Percentiles rank a stretch among this genome's conserved stretches.
phyloP scores from a whole-genome alignment of 306 rosid genomes.

The Calophaca sinica region DNA sequence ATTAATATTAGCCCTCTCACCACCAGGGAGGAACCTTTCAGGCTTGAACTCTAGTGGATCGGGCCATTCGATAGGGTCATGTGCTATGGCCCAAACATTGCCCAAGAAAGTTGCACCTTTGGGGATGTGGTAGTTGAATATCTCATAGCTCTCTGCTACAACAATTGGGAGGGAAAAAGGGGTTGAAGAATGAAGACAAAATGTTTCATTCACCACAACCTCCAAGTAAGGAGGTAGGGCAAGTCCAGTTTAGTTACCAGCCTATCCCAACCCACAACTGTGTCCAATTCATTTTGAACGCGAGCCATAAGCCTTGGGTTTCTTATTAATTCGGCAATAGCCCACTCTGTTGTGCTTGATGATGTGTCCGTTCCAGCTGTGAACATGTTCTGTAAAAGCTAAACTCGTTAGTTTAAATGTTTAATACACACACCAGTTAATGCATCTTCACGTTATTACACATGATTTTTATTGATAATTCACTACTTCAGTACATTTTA shows the following conservation, averaged over 20 bases:
- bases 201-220: constrained; percentile 81
- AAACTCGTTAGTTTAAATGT: not conserved
- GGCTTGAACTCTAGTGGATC: constrained; percentile 73
- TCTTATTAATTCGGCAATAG: constrained; percentile 65
- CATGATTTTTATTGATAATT: too few species aligned
- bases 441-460: too few species aligned
- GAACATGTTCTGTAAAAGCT: not conserved
- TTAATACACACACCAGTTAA: too few species aligned
- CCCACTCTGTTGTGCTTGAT: constrained; percentile 88
- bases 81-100: constrained; percentile 81
- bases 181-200: constrained; percentile 89
- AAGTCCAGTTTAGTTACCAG: constrained; percentile 64
- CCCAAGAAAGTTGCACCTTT: constrained; percentile 80
- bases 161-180: constrained; percentile 83
- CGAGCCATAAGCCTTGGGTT: constrained; percentile 56
- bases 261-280: constrained; percentile 63
- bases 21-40: constrained; percentile 68
- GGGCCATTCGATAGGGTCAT: constrained; percentile 69
- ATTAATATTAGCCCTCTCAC: constrained; percentile 67
- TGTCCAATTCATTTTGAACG: constrained; percentile 68
- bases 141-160: constrained; percentile 60
- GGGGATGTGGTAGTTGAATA: constrained; percentile 67
- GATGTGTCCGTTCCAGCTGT: constrained; percentile 74
- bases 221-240: constrained; percentile 65
- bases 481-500: too few species aligned